These are phyloP conservation scores for Metahyphopichia silvanorum DNA, from an alignment of 805 yeast species.

Conservation along the genomic window DNA sequence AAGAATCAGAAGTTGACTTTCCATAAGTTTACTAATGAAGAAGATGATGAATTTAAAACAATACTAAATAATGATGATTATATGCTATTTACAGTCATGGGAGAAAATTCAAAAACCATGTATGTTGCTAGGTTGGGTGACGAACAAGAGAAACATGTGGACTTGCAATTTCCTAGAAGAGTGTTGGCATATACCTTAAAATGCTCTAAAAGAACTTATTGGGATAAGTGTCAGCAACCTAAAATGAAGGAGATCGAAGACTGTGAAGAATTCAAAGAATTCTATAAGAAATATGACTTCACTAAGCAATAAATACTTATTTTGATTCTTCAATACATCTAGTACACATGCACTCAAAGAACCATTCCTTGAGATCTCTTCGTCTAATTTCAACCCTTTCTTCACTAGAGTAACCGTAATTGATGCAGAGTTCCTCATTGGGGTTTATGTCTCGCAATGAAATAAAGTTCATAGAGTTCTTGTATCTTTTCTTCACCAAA, in stretches of 20 bases:
- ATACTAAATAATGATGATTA: conserved; percentile 33
- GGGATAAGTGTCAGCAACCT: conserved; percentile 77
- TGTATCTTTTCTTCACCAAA: conserved; percentile 41
- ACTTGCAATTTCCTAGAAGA: conserved; percentile 81
- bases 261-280: conserved; percentile 57
- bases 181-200: conserved; percentile 65
- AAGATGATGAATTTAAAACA: conserved; percentile 14
- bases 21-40: conserved; percentile 21
- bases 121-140: conserved; percentile 18
- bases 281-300: conserved; percentile 54
- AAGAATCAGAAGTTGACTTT: conserved; percentile 45
- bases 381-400: conserved; percentile 41
- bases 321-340: conserved; percentile 34
- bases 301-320: conserved; percentile 24
- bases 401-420: conserved; percentile 52
- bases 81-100: conserved; percentile 28
- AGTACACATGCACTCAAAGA: conserved; percentile 53
- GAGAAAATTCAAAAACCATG: conserved; percentile 12
- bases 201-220: conserved; percentile 59
- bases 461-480: conserved; percentile 39
- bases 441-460: conserved; percentile 35
- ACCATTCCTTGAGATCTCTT: conserved; percentile 49
- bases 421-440: conserved; percentile 55
- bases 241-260: conserved; percentile 60
- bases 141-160: conserved; percentile 44